Base-by-base conservation (phyloP, 2,329 filamentous ascomycete genomes). In the Coleophoma eucalyptorum region DNA sequence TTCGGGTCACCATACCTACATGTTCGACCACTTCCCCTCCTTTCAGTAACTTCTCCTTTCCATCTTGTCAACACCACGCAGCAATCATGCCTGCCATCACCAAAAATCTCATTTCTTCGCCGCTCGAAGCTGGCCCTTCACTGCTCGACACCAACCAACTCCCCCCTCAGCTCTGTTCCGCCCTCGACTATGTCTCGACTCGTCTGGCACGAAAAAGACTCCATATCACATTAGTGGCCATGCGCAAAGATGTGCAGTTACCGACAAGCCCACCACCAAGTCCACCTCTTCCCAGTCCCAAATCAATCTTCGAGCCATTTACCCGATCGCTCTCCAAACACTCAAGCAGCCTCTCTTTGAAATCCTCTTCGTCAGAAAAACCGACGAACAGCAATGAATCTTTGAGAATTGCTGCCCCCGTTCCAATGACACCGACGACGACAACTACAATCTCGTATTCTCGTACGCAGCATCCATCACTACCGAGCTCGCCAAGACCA, bases 61-160 rank as follows among this genome's bases (percentile, higher is more conserved):
- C 35, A 16, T 26, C 37, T 33, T 15, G 31, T 19, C 19, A 32
- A 16, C 35, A 34, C 26, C 34, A 40, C 18, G 35, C 20, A 11
- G 26, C 2, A 15, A 31, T 51, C 54, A 50, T 52, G 6, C 65
- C 65, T 62, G 44, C 59, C 41, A 61, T 64, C 53, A 52, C 57
- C 61, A 85, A 82, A 67, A 69, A 74, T 50, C 72, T 69, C 50
- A 86, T 86, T 59, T 85, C 82, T 1, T 77, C 80, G 46, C 82
- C 83, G 13, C 74, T 86, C 50, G 83, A 85, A 71, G 81, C 82
- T 26, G 81, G 81, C 16, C 69, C 71, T 40, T 84, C 81, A 18
- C 70, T 85, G 49, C 75, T 83, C 52, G 78, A 84, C 58, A 70
- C 72, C 33, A 74, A 81, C 56, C 75, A 77, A 52, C 72, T 86